Evolutionary conservation across 768 basidiomycete species (phyloP).

Genomic region (Royoungia palumana): DNA sequence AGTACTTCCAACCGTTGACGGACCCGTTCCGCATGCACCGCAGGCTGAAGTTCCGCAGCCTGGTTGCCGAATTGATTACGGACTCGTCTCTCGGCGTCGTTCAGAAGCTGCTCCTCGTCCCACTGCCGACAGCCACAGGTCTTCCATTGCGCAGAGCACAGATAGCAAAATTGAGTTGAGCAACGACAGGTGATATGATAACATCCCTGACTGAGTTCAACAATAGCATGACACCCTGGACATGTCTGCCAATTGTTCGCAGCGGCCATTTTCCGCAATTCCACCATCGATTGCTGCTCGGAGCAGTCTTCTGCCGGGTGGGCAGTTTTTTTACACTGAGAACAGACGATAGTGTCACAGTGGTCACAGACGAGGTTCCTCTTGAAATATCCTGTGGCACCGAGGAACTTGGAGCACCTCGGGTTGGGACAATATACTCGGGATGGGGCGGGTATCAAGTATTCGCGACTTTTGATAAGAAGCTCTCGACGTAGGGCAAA

Average conservation of each 20-base stretch:
- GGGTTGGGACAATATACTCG: constrained; percentile 51
- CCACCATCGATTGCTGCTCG: constrained; percentile 41
- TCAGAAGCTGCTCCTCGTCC: constrained; percentile 48
- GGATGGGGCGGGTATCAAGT: constrained; percentile 36
- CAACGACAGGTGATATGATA: constrained; percentile 62
- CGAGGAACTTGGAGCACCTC: constrained; percentile 54
- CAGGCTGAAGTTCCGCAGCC: constrained; percentile 15
- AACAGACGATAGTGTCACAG: constrained; percentile 44
- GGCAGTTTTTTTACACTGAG: constrained; percentile 44
- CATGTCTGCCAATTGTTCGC: constrained; percentile 59
- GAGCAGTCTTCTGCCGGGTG: constrained; percentile 42
- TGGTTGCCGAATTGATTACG: constrained; percentile 20
- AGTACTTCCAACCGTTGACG: constrained; percentile 33
- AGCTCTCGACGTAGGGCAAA: constrained; percentile 30
- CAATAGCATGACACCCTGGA: constrained; percentile 51
- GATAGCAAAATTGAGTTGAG: constrained; percentile 56
- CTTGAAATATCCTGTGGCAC: constrained; percentile 27
- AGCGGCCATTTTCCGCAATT: constrained; percentile 44
- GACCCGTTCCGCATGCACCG: constrained; percentile 18
- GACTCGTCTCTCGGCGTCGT: constrained; percentile 24
- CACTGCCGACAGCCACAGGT: constrained; percentile 59
- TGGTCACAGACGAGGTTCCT: constrained; percentile 33
- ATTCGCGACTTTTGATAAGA: constrained; percentile 44
- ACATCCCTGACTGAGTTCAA: constrained; percentile 57
- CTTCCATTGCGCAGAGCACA: constrained; percentile 63